Conservation (phyloP, 2,329 filamentous ascomycete genomes). For the Elsinoe perseae region DNA sequence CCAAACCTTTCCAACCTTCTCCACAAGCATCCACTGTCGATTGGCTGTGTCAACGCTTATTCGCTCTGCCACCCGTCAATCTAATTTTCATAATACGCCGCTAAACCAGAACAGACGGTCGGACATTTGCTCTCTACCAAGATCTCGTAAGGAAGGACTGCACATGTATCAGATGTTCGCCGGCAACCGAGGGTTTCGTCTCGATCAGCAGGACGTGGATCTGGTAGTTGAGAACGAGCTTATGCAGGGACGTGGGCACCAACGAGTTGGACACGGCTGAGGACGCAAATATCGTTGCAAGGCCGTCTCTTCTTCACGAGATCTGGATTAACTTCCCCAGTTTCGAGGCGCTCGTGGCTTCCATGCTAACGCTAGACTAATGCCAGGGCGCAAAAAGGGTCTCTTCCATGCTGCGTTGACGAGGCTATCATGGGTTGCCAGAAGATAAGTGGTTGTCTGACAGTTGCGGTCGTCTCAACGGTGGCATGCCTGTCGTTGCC, state of each 20-base stretch:
- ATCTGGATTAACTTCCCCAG: constrained; percentile 9
- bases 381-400: background rate
- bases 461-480: constrained; percentile 4
- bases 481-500: constrained; percentile 4
- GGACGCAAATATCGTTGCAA: background rate
- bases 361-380: background rate
- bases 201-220: background rate
- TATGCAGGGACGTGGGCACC: background rate
- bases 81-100: constrained; percentile 8
- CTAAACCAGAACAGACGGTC: background rate
- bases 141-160: background rate
- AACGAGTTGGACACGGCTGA: background rate
- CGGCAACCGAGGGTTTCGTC: background rate
- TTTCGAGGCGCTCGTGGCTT: constrained; percentile 9
- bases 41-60: constrained; percentile 5
- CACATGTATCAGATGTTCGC: background rate
- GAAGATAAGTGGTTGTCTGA: background rate
- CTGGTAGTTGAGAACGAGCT: background rate
- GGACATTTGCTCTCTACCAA: constrained; percentile 7
- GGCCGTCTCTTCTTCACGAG: background rate
- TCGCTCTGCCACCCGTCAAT: constrained; percentile 10
- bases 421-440: background rate
- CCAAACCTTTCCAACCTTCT: too few relatives aligned
- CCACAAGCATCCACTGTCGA: background rate
- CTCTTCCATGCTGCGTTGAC: background rate